Percentiles rank a stretch among this genome's conserved stretches.
phyloP scores from a whole-genome alignment of 495 filamentous ascomycete genomes.

The Annulohypoxylon bovei region DNA sequence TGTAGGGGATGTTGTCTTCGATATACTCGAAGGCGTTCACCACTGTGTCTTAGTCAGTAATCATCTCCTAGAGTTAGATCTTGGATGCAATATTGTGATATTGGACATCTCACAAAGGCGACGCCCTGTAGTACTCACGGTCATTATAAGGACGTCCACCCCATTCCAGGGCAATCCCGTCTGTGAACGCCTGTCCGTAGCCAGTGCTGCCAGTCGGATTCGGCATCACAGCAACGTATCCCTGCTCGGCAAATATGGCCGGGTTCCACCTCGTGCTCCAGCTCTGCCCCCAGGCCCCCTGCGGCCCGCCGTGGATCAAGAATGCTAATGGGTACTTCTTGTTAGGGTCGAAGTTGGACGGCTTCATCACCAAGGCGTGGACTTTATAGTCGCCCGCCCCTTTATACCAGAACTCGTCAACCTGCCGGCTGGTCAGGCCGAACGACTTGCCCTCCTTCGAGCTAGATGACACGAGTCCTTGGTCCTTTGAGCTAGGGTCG shows the following conservation, averaged over 20 bases:
- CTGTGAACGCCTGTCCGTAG: slow-evolving; percentile 81
- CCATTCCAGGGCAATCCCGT: slow-evolving; percentile 81
- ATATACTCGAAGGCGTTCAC: slow-evolving; percentile 82
- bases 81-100: not conserved
- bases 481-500: slow-evolving; percentile 58
- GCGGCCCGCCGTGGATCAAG: slow-evolving; percentile 89
- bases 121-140: slow-evolving; percentile 25
- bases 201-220: slow-evolving; percentile 90
- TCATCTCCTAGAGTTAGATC: not conserved
- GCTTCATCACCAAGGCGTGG: slow-evolving; percentile 85
- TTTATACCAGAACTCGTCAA: slow-evolving; percentile 77
- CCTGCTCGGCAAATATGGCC: slow-evolving; percentile 89
- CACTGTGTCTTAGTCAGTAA: slow-evolving; percentile 48
- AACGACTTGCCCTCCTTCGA: slow-evolving; percentile 75
- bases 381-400: slow-evolving; percentile 63
- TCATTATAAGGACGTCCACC: slow-evolving; percentile 83
- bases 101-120: not conserved
- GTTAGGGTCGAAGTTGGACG: slow-evolving; percentile 75
- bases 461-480: slow-evolving; percentile 68
- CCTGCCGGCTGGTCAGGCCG: slow-evolving; percentile 68
- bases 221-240: slow-evolving; percentile 86
- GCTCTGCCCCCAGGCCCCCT: slow-evolving; percentile 82
- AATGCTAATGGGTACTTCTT: slow-evolving; percentile 85
- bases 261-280: slow-evolving; percentile 95
- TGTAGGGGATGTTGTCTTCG: slow-evolving; percentile 72